Evolutionary conservation across 1,284 basidiomycete species (phyloP), one percentile per base, ranked within the genome.

Genomic region (Moniliophthora roreri): DNA sequence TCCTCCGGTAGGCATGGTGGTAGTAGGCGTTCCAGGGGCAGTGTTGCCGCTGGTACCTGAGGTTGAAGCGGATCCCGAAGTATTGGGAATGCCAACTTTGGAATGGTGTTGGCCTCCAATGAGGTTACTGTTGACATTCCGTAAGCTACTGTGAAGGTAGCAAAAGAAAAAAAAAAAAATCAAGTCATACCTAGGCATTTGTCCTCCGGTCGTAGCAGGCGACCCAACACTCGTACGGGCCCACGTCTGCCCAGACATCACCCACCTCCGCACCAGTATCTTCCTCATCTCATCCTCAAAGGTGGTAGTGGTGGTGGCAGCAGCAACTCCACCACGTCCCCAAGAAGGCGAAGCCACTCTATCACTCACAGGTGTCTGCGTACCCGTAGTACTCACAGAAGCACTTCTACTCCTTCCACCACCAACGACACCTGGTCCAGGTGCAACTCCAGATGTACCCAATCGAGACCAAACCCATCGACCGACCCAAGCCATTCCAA

Each of bases 251-350:
- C 82, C 80, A 1, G 75, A 81, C 7, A 81, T 75, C 1, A 82
- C 76, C 88, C 88, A 91, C 39, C 87, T 74, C 68, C 87, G 88
- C 42, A 79, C 78, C 32, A 89, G 71, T 49, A 91, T 61, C 58
- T 86, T 68, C 54, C 80, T 74, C 47, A 91, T 80, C 66, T 91
- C 89, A 52, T 91, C 89, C 64, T 92, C 90, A 60, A 87, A 91
- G 23, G 28, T 6, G 11, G 28, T 32, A 11, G 28, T 32, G 11
- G 28, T 32, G 7, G 28, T 32, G 11, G 28, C 11, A 11, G 28
- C 11, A 32, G 28, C 11, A 6, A 11, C 11, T 32, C 80, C 82
- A 20, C 78, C 77, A 4, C 28, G 24, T 1, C n/a, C 23, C 44
- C 44, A 46, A 11, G 36, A 45, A 24, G 50, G 54, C n/a, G 52